Base-by-base conservation (phyloP, 768 basidiomycete species). In the Leccinum barrowsii region DNA sequence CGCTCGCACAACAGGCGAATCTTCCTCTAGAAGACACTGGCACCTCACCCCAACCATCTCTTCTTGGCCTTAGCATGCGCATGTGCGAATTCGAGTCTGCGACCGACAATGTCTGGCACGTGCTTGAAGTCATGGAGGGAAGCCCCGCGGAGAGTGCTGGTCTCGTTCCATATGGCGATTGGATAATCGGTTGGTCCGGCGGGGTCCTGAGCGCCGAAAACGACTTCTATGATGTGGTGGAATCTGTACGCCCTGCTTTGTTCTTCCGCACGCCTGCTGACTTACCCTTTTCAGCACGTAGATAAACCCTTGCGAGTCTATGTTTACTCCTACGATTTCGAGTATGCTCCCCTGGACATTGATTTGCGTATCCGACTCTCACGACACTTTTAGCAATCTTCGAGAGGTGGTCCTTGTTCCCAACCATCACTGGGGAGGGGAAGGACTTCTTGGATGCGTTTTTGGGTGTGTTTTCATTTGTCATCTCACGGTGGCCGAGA, bases 391-490 rank as follows among this genome's bases (percentile, higher is more conserved):
- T 65, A 97, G 94, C 71, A 90, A 93, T 44, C 81, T 96, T 50
- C 81, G 94, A 62, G 94, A 98, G 69, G 94, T 96, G 15, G 92
- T 98, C 32, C 75, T 98, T 21, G 92, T 98, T 52, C 96, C 97
- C 10, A 98, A 98, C 73, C 82, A 94, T 50, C 92, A 96, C 64
- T 98, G 96, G 95, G 96, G 96, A 48, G 96, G 96, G 6, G 95
- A 95, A 70, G 95, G 96, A 0, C 79, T 98, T 26, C 78, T 98
- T 12, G 96, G 96, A 44, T 98, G 95, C 66, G 89, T 98, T 28
- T 97, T 98, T 49, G 96, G 96, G 88, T 96, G 71, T 58, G 87
- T 78, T 30, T 10, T 46, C 24, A 46, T 47, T 30, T 48, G 17
- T 26, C 52, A 17, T 35, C 1, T 50, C 56, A 34, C 37, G 42